Base-by-base conservation (phyloP, 2,329 filamentous ascomycete species). In the Didymella lethalis region DNA sequence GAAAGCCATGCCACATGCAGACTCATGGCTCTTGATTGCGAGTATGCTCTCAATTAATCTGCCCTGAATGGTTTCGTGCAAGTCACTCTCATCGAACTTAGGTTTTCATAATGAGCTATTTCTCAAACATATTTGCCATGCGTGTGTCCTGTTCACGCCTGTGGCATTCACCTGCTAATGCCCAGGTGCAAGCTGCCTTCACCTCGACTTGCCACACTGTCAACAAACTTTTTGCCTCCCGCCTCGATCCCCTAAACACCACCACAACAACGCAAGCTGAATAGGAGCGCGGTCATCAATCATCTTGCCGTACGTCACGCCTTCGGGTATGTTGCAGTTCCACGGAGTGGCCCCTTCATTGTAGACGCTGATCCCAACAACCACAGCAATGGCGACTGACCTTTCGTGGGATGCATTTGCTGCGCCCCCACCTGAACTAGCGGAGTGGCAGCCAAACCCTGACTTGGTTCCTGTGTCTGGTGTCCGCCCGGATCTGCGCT, bases 351-450 rank as follows among this genome's bases (percentile, higher is more conserved):
- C 11, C 18, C 5, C 2, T 28, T 16, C 10, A 40, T 23, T 16
- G 7, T 10, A 40, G 28, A 34, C 40, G 43, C 36, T 49, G 11
- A 53, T 32, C 34, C 10, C 0, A 16, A 16, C 12, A 54, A 12
- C 40, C 52, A 52, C 38, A n/a, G 41, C 14, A 10, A 34, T 18
- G 18, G 36, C 23, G 2, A 10, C 14, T 0, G 25, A 25, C 4
- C 11, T 57, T 3, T 53, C 54, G 0, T 66, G 57, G 63, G 52
- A 61, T 7, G 16, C 31, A 0, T 67, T 69, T n/a, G 52, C 66
- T 0, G 43, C 48, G 1, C 59, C 60, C 0, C 48, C 58, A 10
- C 61, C 60, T 1, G 62, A 62, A 16, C 45, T 53, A 1, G 55
- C 54, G 29, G n/a, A 36, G 8, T 66, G 64, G 64, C 3, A 55